Base-by-base conservation (phyloP, 2,329 filamentous ascomycete genomes). In the Metarhizium guizhouense region DNA sequence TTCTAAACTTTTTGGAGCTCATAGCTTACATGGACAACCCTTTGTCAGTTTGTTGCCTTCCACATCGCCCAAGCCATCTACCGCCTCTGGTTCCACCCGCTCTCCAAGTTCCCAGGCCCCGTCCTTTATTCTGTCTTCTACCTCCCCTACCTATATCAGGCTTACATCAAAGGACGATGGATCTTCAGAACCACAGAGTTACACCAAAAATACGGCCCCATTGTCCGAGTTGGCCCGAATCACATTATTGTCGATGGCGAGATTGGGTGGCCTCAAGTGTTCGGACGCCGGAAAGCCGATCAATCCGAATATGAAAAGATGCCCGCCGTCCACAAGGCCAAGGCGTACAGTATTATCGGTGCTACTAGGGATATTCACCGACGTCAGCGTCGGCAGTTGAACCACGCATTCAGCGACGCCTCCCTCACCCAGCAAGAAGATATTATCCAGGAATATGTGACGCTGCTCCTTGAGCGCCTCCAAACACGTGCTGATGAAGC, bases 211-310 rank as follows among this genome's bases (percentile, higher is more conserved):
- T 69, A 68, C 47, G 67, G 66, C 10, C 60, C 66, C 16, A 65
- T 76, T 1, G 67, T 78, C 13, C 70, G 76, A 1, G 65, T 74
- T n/a, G 68, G 66, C 0, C 75, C 76, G 0, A 68, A 71, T 18
- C 65, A 70, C 16, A 64, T 78, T 2, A 67, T 70, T 2, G 68
- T 75, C 42, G 64, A 66, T 18, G 64, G 64, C 40, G 57, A 58
- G 14, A 55, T 65, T 4, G 64, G 55, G 0, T 79, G 74, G 69
- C 60, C 59, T 3, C 63, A 70, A 40, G 65, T 71, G 2, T 70
- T 63, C 56, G 63, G 61, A 36, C 63, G 65, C 42, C 58, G 57
- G 6, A 52, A 58, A 20, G 60, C 57, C n/a, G 54, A 56, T 20
- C 51, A 63, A 34, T 16, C n/a, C 6, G 61, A 65, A 40, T 64